Percentiles rank a stretch among this genome's conserved stretches.
These are phyloP conservation scores for Akebia trifoliata DNA, from an alignment of 164 flowering plant genomes.

Conservation along the genomic window DNA sequence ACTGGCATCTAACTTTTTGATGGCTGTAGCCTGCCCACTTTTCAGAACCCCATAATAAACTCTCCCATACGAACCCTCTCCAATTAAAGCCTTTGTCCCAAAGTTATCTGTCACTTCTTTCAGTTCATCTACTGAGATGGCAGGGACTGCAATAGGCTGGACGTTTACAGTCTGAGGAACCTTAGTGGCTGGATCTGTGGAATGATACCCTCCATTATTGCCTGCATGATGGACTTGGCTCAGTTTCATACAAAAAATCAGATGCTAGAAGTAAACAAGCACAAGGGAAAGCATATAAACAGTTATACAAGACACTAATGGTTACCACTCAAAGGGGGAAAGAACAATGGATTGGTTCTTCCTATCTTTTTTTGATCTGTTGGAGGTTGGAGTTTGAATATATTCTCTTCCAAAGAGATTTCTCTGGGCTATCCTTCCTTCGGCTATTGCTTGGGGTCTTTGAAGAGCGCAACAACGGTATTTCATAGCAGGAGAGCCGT, in stretches of 20 bases:
- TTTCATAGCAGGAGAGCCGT: too few species aligned
- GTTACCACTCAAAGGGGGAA: too few species aligned
- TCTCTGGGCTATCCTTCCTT: too few species aligned
- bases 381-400: too few species aligned
- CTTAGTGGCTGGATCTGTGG: slow-evolving; percentile 49
- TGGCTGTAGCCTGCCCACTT: slow-evolving; percentile 62
- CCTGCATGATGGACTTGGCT: slow-evolving; percentile 34
- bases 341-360: too few species aligned
- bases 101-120: slow-evolving; percentile 73
- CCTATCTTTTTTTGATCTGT: too few species aligned
- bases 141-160: slow-evolving; percentile 71
- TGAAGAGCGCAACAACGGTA: too few species aligned
- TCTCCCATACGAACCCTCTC: slow-evolving; percentile 90
- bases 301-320: too few species aligned
- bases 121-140: slow-evolving; percentile 56
- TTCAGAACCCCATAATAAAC: slow-evolving; percentile 68
- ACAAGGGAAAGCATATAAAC: too few species aligned
- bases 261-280: neutral
- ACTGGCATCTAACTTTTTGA: slow-evolving; percentile 79
- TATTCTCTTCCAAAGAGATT: too few species aligned
- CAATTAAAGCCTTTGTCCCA: slow-evolving; percentile 61
- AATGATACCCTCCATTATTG: slow-evolving; percentile 43
- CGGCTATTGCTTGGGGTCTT: too few species aligned
- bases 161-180: slow-evolving; percentile 49
- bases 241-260: slow-evolving; percentile 1